Evolutionary conservation across 2,329 filamentous ascomycete species (phyloP), one percentile per base, ranked within the genome.

Genomic region (Fusarium torreyae): DNA sequence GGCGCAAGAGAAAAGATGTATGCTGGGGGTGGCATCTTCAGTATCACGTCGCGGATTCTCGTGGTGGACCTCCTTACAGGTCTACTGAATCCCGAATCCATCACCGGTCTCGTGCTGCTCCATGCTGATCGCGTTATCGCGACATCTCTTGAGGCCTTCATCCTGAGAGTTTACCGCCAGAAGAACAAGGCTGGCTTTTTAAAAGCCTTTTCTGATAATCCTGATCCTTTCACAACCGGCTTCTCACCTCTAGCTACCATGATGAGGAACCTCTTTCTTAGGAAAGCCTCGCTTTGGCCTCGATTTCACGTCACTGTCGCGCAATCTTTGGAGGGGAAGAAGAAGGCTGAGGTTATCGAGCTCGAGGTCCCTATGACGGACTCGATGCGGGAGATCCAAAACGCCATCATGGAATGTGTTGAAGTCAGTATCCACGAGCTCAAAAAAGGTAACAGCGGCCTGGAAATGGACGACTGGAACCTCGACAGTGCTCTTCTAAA

Each of bases 391-490:
- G 90, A 94, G 42, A 98, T 99, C 40, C 96, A 99, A 76, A 95
- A 93, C 68, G 94, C 96, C 26, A 91, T 98, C 63, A 88, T 99
- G 80, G 95, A 98, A 77, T 99, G 96, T 77, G 94, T 99, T 18
- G 95, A 98, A 79, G 91, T 94, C 71, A 97, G 94, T 77, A 96
- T 99, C 70, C 89, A 92, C 57, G 96, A 99, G 80, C 86, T 99
- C 43, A 97, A 95, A 78, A 98, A 97, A 81, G 88, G 89, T 18
- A 98, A 98, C 75, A 87, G 90, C 2, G 94, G 94, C 3, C 84
- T 99, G 8, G 95, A 98, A 72, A 94, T 98, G 89, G 94, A 97
- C 63, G 94, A 98, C 75, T 98, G 95, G 95, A 98, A 94, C 50
- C 85, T 97, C 18, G 95, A 98, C 78, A 98, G 93, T 76, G 95